Evolutionary conservation across 2,329 filamentous ascomycete genomes (phyloP), one percentile per base, ranked within the genome.

Genomic region (Simplicillium sp.): DNA sequence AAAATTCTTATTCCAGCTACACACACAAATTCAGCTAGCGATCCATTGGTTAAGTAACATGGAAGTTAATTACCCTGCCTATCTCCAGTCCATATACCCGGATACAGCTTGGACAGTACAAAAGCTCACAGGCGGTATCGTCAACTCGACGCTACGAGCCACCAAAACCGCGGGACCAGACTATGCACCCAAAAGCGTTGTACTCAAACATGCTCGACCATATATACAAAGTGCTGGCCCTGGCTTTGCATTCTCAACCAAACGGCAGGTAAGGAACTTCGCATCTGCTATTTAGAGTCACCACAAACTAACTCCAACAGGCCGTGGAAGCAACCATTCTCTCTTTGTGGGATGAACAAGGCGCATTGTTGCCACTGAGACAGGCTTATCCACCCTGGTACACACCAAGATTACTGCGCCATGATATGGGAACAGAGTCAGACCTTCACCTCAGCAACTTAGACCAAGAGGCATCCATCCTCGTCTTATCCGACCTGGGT

Each of bases 201-300:
- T 50, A 12, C 11, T 49, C 34, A 50, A 49, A 40, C 47, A 50
- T 18, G 45, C 44, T 14, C 44, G 36, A 14, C 47, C 48, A 18
- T 46, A 49, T 18, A 41, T 49, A 12, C 40, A 45, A 32, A 38
- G 33, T 31, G 42, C 37, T 12, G 45, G 48, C 3, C 43, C 46
- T 2, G 44, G 43, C 25, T 40, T 43, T 31, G 34, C 28, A 1
- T 49, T 49, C 35, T 46, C 47, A 4, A 46, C 42, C 3, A 29
- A 46, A 29, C 45, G 47, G 9, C 48, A 50, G 45, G 46, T 44
- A 14, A 18, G 25, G 20, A 25, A 34, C 16, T 34, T 8, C 11
- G 2, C 41, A n/a, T n/a, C 33, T n/a, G 6, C 11, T 11, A 28
- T 36, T 34, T 15, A 14, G 16, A 8, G n/a, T 7, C 31, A 11